Base-by-base conservation (phyloP, 495 filamentous ascomycete species). In the Aspergillus incahuasiensis region DNA sequence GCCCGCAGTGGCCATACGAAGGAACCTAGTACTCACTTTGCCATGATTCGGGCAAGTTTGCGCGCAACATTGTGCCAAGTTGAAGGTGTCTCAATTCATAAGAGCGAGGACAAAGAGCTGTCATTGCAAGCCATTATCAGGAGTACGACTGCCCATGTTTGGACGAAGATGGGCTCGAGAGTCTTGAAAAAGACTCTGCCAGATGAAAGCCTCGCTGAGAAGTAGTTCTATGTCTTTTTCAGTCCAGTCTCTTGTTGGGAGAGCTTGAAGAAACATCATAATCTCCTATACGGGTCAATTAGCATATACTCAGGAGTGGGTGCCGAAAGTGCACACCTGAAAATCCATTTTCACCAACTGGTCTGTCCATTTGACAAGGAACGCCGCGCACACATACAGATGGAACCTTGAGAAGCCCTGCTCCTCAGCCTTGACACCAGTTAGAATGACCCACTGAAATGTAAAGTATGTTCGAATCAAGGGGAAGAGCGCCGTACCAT, bases 371-470 rank as follows among this genome's bases (percentile, higher is more conserved):
- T 97, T 97, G 28, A 97, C 94, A n/a, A 98, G 78, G 66, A 98
- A 97, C 44, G 94, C 94, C 50, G 94, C 94, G 68, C 94, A 98
- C 28, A 98, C 94, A 70, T 98, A 98, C 54, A 98, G 80, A 66
- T 98, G 94, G 70, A 98, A 98, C 57, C 92, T 87, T 0, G 92
- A 96, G 75, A 98, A 98, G 58, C 94, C 95, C 77, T 96, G 89
- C 59, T 97, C 95, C 79, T 98, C 94, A 53, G 94, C 90, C 92
- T 96, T 52, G 25, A 60, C 34, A 35, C 12, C 32, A 22, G 42
- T 74, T 38, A 74, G 64, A 16, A 32, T 42, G 34, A 19, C 22
- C 20, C 5, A n/a, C 8, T 6, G 25, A 1, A 19, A 19, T 32
- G n/a, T 0, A 39, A n/a, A 7, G 34, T 5, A 15, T 9, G 5